Evolutionary conservation across 1,284 basidiomycete genomes (phyloP), one percentile per base, ranked within the genome.

Genomic region (Pterulicium gracile): DNA sequence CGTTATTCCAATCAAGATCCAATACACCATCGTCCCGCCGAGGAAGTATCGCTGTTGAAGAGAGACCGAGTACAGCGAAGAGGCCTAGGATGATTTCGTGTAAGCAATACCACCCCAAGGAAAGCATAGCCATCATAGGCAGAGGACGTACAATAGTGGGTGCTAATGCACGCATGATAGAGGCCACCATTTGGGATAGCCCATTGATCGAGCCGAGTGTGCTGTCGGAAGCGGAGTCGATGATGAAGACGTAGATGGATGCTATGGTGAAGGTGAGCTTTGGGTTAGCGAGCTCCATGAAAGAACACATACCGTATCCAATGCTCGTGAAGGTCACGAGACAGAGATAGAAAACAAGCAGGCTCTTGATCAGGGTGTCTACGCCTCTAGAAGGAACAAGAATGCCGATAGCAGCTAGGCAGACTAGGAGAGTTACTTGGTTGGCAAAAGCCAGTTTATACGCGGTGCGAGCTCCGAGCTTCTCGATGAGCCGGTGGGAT

Each of bases 121-220:
- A n/a, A n/a, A n/a, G n/a, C n/a, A n/a, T n/a, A n/a, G n/a, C n/a
- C n/a, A n/a, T n/a, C n/a, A n/a, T n/a, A n/a, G n/a, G n/a, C n/a
- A n/a, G n/a, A n/a, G n/a, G 7, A 32, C 27, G 27, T 13, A 53
- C 51, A 3, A 42, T 45, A 0, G 53, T 52, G 1, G 70, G 70
- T 14, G 68, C 69, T 41, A 71, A 55, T 47, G 70, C 69, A 22
- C 69, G 60, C 24, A 68, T 61, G 36, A 65, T 60, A 2, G 67
- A 69, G 7, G 65, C 66, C 1, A 60, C 55, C 20, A 65, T 68
- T 54, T 74, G 72, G 0, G 67, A 68, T 3, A 74, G 61, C 4
- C 73, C 73, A 52, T 73, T 74, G 18, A 67, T 66, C 3, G 72
- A 59, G 3, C 72, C 71, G 24, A 73, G 48, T 1, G 57, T 46